Evolutionary conservation across 1,284 basidiomycete genomes (phyloP), one percentile per base, ranked within the genome.

Genomic region (Takashimella koratensis): DNA sequence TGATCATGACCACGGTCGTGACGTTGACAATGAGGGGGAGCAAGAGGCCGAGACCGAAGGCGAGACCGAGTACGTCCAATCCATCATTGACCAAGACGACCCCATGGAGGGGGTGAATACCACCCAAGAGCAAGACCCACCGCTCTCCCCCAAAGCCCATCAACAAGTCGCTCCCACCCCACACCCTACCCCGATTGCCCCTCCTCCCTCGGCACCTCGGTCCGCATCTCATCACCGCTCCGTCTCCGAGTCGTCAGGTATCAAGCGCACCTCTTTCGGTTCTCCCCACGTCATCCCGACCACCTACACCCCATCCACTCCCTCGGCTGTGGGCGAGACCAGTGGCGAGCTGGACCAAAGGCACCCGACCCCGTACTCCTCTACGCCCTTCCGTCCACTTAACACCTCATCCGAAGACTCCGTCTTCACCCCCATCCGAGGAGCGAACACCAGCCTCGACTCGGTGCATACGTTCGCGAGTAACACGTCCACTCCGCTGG

Each of bases 371-470:
- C 59, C 59, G 2, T 47, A 49, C 46, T 36, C 45, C 1, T 27
- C 21, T 42, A 54, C 52, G 50, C 36, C 21, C 13, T 20, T 27
- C 2, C 36, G 12, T 24, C 22, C 4, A 21, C 36, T 40, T 36
- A 46, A 51, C n/a, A 16, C n/a, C 12, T n/a, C 48, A 13, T 24
- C 24, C 22, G 49, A 54, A 13, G 51, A 56, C 24, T 44, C 49
- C 13, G 51, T 56, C 44, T 44, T 44, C 24, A 59, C 58, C 0
- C 54, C 54, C 6, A 27, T 43, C 21, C 42, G 52, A 41, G 51
- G 54, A 5, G 54, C 56, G 22, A 49, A 50, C 3, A 57, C 59
- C 55, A 1, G 43, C 57, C 24, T 48, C 42, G 10, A 60, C 53
- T 5, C 58, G 53, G 0, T 51, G 49, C 12, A 53, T 51, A 13